Evolutionary conservation across 306 rosid genomes (phyloP).

Genomic region (Vigna angularis): DNA sequence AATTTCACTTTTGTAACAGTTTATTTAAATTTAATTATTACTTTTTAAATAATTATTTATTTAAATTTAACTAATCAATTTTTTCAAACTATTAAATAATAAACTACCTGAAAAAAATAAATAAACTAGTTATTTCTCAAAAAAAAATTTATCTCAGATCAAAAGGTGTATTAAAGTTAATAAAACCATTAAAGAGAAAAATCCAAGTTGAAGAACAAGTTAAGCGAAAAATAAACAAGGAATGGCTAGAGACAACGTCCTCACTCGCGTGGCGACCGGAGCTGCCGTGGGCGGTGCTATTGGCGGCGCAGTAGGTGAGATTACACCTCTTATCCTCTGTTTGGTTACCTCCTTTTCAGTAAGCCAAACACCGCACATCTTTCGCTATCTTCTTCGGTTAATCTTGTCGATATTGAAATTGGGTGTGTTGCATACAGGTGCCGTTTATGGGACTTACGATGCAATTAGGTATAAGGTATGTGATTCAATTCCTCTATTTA

Average conservation of each 20-base stretch:
- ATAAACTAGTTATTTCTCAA: too few species aligned
- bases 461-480: slow-evolving; percentile 59
- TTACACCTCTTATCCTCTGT: neutral
- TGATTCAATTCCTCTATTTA: neutral
- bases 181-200: neutral
- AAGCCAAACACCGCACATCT: neutral
- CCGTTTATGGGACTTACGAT: slow-evolving; percentile 62
- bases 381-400: slow-evolving; percentile 26
- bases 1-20: too few species aligned
- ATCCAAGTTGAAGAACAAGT: neutral
- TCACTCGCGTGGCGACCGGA: slow-evolving; percentile 58
- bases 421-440: slow-evolving; percentile 46
- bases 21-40: too few species aligned
- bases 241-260: slow-evolving; percentile 56
- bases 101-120: too few species aligned
- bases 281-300: slow-evolving; percentile 65
- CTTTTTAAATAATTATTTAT: too few species aligned
- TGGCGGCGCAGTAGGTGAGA: slow-evolving; percentile 65
- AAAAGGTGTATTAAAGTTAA: too few species aligned
- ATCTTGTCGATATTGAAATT: slow-evolving; percentile 16
- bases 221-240: neutral
- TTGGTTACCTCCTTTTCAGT: slow-evolving; percentile 14
- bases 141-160: too few species aligned
- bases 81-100: too few species aligned
- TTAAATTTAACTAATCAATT: too few species aligned